Base-by-base conservation (phyloP, 2,329 filamentous ascomycete species). In the Fusarium proliferatum region DNA sequence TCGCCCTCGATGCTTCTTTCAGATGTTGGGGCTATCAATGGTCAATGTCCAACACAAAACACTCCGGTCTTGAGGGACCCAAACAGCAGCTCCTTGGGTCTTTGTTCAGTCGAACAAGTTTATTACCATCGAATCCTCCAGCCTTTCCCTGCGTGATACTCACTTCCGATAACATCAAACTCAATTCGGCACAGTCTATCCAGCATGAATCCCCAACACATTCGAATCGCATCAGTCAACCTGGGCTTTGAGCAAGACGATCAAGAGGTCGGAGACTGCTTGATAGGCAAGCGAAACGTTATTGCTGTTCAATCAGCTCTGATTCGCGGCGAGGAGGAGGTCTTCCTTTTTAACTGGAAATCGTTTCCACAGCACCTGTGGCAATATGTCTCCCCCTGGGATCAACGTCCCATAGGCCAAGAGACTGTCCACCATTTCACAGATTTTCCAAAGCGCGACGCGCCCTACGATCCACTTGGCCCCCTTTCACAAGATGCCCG, bases 91-190 rank as follows among this genome's bases (percentile, higher is more conserved):
- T 23, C 30, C 34, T 49, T 30, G 30, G 17, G 67, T 34, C 75
- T 77, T 77, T 77, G 75, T 77, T 63, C 57, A 30, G 16, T 28
- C 41, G 55, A 56, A 66, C 68, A 67, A 67, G 69, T 43, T 75
- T 77, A 77, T 77, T 76, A 77, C 74, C 60, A 43, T 39, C 51
- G 33, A 64, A 65, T 26, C 42, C 36, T 57, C 59, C 61, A 30
- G 49, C 23, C 36, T n/a, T 48, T 30, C 45, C 26, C 45, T 9
- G 19, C 16, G 16, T 39, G 23, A n/a, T 61, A 38, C 26, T 36
- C 46, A 43, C 39, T 34, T 39, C 42, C 34, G 39, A 53, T 21
- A 67, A 39, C 43, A 63, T 30, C 46, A 58, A 63, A 48, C 28
- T 38, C 36, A 53, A 13, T n/a, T 55, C 39, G 16, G 43, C 17